Evolutionary conservation across 192 early-diverging fungal genomes (phyloP).

Genomic region (Podila clonocystis): DNA sequence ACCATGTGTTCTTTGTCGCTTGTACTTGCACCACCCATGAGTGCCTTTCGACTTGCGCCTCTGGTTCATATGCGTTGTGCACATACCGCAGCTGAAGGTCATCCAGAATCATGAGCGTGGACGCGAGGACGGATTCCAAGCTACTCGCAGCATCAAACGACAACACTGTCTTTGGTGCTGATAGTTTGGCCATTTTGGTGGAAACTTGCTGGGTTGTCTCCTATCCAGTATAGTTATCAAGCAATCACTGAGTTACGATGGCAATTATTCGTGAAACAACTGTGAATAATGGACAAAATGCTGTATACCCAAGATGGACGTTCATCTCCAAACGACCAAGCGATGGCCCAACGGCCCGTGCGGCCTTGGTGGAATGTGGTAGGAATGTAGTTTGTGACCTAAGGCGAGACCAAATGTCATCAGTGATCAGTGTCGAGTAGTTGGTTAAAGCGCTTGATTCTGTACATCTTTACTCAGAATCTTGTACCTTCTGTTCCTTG

Average conservation of each 20-base stretch:
- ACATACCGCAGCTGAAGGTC: constrained; percentile 3
- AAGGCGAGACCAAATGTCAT: not conserved
- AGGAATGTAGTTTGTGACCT: constrained; percentile 63
- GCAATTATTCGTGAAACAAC: not conserved
- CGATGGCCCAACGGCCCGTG: constrained; percentile 65
- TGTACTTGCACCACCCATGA: not conserved
- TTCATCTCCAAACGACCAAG: constrained; percentile 62
- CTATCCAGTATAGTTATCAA: constrained; percentile 10
- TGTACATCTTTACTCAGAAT: too few relatives aligned
- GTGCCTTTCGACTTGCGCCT: not conserved
- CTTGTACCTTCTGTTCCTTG: constrained; percentile 51
- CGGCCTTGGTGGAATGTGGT: constrained; percentile 66
- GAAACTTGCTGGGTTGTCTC: constrained; percentile 15
- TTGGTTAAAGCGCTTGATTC: not conserved
- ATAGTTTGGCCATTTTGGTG: constrained; percentile 28
- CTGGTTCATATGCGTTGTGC: not conserved
- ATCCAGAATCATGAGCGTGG: not conserved
- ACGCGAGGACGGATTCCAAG: not conserved
- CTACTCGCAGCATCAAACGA: constrained; percentile 1
- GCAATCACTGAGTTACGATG: not conserved
- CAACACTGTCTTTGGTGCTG: constrained; percentile 20
- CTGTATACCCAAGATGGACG: constrained; percentile 44
- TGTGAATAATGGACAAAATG: not conserved
- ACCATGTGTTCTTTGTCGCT: constrained; percentile 43
- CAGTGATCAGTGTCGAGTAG: not conserved